Conservation (phyloP, 2,329 filamentous ascomycete genomes). For the Penicillium sp. region DNA sequence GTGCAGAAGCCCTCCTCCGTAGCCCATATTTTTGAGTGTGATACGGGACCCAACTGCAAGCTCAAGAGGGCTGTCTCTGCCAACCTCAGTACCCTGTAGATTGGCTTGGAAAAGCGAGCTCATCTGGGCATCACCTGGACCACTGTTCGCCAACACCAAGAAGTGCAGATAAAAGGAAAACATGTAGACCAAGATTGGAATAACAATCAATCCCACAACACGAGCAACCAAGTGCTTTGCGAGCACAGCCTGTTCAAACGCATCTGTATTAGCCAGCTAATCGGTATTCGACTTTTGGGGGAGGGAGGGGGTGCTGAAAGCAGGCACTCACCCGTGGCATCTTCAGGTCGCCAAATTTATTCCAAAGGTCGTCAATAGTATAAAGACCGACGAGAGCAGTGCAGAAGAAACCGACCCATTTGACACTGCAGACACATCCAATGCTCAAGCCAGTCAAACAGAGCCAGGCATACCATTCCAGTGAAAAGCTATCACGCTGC, state of each 20-base stretch:
- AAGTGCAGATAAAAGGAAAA: slow-evolving; percentile 96
- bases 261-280: slow-evolving; percentile 3
- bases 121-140: slow-evolving; percentile 99
- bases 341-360: slow-evolving; percentile 91
- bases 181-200: slow-evolving; percentile 89
- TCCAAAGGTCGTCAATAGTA: slow-evolving; percentile 95
- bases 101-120: slow-evolving; percentile 99
- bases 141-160: slow-evolving; percentile 85
- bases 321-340: slow-evolving; percentile 70
- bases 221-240: slow-evolving; percentile 77
- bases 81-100: slow-evolving; percentile 86
- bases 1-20: slow-evolving; percentile 92
- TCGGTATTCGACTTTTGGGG: background rate
- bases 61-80: slow-evolving; percentile 90
- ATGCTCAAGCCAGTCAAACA: slow-evolving; percentile 92
- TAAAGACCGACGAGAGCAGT: slow-evolving; percentile 94
- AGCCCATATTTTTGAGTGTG: slow-evolving; percentile 99
- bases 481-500: slow-evolving; percentile 79
- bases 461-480: slow-evolving; percentile 93
- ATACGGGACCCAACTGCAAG: slow-evolving; percentile 84
- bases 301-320: background rate
- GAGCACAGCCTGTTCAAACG: slow-evolving; percentile 58
- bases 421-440: slow-evolving; percentile 96
- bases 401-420: slow-evolving; percentile 95
- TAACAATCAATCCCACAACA: slow-evolving; percentile 80